phyloP scores from a whole-genome alignment of 352 stramenopile species.

The Phytopythium delawarense region DNA sequence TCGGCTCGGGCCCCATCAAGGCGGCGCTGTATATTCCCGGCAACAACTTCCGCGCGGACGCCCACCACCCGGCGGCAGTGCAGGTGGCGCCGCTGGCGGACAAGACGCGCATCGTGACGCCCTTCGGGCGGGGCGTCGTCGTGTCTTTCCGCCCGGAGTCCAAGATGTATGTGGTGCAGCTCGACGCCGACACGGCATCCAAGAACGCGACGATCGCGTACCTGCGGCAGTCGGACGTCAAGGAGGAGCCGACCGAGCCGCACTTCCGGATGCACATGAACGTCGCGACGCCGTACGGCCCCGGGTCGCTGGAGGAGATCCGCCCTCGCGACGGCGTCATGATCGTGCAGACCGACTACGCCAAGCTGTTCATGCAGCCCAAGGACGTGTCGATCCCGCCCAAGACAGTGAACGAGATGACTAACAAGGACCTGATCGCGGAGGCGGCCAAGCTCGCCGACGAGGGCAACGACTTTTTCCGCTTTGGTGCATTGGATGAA shows the following conservation, averaged over 20 bases:
- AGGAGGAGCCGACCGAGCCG: constrained; percentile 62
- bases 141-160: constrained; percentile 64
- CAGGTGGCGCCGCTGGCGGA: constrained; percentile 58
- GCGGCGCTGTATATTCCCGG: constrained; percentile 74
- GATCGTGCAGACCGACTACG: constrained; percentile 61
- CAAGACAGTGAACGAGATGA: constrained; percentile 71
- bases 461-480: constrained; percentile 71
- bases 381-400: constrained; percentile 66
- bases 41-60: constrained; percentile 56
- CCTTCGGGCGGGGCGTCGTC: constrained; percentile 68
- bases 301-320: constrained; percentile 61
- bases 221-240: constrained; percentile 55
- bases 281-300: constrained; percentile 70
- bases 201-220: constrained; percentile 71
- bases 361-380: constrained; percentile 74
- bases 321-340: constrained; percentile 61
- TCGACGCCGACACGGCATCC: constrained; percentile 50
- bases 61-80: constrained; percentile 67
- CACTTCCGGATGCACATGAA: constrained; percentile 77
- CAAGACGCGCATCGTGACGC: constrained; percentile 69
- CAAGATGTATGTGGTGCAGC: constrained; percentile 81
- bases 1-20: constrained; percentile 39
- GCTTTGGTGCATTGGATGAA: constrained; percentile 47
- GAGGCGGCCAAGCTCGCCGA: constrained; percentile 66
- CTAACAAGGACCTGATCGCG: constrained; percentile 67